These are phyloP conservation scores for Moesziomyces globuligerus DNA, from an alignment of 1,284 basidiomycete genomes.

Conservation along the genomic window DNA sequence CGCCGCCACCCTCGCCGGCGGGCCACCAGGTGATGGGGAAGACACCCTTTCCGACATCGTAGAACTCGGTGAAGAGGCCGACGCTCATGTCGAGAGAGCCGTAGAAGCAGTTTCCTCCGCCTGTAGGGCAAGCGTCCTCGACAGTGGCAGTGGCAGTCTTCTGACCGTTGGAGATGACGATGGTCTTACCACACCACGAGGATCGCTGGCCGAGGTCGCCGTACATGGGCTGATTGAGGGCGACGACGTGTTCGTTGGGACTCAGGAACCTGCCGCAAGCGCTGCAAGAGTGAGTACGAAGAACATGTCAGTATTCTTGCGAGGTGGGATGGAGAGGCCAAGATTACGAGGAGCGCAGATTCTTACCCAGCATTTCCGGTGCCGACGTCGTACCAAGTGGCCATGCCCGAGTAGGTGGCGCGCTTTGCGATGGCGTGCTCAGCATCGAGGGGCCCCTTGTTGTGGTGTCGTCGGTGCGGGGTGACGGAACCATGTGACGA, in stretches of 20 bases:
- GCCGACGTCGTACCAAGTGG: slow-evolving; percentile 61
- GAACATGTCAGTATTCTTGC: slow-evolving; percentile 1
- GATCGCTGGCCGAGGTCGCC: slow-evolving; percentile 46
- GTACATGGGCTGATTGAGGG: slow-evolving; percentile 61
- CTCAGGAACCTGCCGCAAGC: slow-evolving; percentile 54
- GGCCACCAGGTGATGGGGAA: slow-evolving; percentile 62
- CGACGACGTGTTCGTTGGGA: slow-evolving; percentile 53
- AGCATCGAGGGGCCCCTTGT: slow-evolving; percentile 18
- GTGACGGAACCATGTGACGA: slow-evolving; percentile 19
- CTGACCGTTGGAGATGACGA: slow-evolving; percentile 54
- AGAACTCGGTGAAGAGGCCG: slow-evolving; percentile 57
- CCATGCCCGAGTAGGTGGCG: slow-evolving; percentile 48
- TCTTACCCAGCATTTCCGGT: slow-evolving; percentile 57
- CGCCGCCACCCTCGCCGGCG: slow-evolving; percentile 29
- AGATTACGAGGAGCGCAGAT: no score
- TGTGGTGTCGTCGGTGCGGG: slow-evolving; percentile 33
- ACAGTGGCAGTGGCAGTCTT: slow-evolving; percentile 52
- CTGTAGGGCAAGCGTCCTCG: slow-evolving; percentile 61
- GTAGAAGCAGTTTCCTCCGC: slow-evolving; percentile 52
- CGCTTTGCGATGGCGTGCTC: slow-evolving; percentile 42
- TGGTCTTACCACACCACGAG: slow-evolving; percentile 55
- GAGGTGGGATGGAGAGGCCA: background rate
- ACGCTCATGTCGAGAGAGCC: slow-evolving; percentile 61
- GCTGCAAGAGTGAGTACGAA: slow-evolving; percentile 13
- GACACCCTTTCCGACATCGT: slow-evolving; percentile 44